A percentile compares a stretch with the other conserved stretches of the same genome.
phyloP scores from a whole-genome alignment of 352 stramenopile genomes.

The Globisporangium abappressorium region DNA sequence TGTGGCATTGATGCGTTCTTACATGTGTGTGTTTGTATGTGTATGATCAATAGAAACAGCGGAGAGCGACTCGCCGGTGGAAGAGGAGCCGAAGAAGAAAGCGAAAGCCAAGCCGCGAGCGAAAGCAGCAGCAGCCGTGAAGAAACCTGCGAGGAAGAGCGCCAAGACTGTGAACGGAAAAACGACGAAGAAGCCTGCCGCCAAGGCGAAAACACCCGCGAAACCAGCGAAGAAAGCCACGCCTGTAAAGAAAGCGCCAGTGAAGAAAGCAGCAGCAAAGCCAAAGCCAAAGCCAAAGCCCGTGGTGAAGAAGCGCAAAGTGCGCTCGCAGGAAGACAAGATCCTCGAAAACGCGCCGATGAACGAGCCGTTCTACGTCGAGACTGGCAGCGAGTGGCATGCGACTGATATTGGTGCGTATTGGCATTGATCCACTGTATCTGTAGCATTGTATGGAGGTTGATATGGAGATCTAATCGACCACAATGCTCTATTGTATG shows the following conservation, averaged over 20 bases:
- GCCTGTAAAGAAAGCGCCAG: not conserved
- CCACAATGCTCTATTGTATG: not conserved
- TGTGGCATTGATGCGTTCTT: not conserved
- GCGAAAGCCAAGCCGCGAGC: slow-evolving; percentile 19
- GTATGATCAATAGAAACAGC: not conserved
- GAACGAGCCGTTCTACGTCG: slow-evolving; percentile 59
- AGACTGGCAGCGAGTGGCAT: slow-evolving; percentile 69
- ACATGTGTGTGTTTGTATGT: not conserved
- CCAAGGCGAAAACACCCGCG: not conserved
- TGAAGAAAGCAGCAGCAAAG: slow-evolving; percentile 19
- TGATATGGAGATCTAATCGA: not conserved
- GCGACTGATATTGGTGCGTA: slow-evolving; percentile 44
- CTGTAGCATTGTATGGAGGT: not conserved
- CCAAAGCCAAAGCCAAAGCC: slow-evolving; percentile 17
- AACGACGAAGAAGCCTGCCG: slow-evolving; percentile 1
- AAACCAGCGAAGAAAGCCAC: not conserved
- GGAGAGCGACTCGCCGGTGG: not conserved
- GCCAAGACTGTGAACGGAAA: not conserved
- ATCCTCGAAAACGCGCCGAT: slow-evolving; percentile 57
- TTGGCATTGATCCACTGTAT: not conserved
- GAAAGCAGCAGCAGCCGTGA: slow-evolving; percentile 15
- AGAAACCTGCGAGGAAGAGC: slow-evolving; percentile 4
- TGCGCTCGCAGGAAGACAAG: slow-evolving; percentile 52
- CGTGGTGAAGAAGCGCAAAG: slow-evolving; percentile 48
- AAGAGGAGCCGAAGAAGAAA: slow-evolving; percentile 13